These are phyloP conservation scores for Saprolegnia diclina DNA, from an alignment of 352 stramenopile species.

Conservation along the genomic window DNA sequence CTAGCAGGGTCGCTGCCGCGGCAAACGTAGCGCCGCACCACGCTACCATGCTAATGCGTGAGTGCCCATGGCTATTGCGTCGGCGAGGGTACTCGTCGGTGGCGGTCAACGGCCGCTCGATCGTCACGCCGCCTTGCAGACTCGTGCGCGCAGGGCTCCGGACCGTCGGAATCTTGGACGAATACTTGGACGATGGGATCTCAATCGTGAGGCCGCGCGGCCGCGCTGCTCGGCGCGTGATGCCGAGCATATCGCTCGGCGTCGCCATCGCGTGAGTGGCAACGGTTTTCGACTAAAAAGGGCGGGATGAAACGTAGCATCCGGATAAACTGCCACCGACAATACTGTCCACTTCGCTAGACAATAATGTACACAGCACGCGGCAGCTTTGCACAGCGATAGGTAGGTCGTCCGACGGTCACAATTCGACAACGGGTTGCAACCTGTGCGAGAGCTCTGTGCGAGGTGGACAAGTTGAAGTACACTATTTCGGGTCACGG, in stretches of 20 bases:
- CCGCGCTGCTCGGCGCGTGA: background rate
- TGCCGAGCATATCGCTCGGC: background rate
- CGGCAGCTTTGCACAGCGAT: no score
- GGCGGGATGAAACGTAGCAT: background rate
- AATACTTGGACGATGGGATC: background rate
- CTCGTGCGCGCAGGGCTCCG: background rate
- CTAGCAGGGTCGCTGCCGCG: background rate
- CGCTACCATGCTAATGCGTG: background rate
- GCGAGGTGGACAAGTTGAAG: no score
- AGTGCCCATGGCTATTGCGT: background rate
- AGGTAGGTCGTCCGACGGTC: no score
- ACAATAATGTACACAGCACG: no score
- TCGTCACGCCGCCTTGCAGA: no score
- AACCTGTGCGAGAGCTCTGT: no score
- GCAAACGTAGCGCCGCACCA: background rate
- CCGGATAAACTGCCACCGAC: no score
- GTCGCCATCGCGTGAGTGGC: background rate
- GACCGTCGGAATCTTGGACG: background rate
- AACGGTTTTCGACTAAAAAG: background rate
- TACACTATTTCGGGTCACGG: no score
- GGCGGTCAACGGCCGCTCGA: no score
- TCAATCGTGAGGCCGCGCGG: constrained; percentile 3
- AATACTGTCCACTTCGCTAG: no score
- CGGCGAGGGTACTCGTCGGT: background rate
- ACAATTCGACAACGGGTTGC: no score